These are phyloP conservation scores for Lasiodiplodia citricola DNA, from an alignment of 2,329 filamentous ascomycete species.

Conservation along the genomic window DNA sequence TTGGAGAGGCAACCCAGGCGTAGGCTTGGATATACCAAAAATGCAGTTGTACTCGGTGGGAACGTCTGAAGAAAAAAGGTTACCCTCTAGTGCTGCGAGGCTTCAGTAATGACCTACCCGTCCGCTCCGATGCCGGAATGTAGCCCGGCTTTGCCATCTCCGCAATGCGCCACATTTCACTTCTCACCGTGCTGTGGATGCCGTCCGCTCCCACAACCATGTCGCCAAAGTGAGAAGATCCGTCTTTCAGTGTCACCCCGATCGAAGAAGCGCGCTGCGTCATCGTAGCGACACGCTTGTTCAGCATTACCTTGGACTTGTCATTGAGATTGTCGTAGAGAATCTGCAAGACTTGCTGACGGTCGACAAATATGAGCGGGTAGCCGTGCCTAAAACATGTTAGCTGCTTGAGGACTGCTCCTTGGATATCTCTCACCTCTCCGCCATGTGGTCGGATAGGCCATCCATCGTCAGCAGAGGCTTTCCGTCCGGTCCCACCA, in stretches of 20 bases:
- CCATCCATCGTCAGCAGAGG: too few relatives aligned
- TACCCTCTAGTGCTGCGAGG: not conserved
- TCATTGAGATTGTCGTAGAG: not conserved
- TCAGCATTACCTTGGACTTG: not conserved
- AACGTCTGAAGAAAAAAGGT: not conserved
- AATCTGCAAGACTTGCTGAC: slow-evolving; percentile 31
- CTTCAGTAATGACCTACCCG: not conserved
- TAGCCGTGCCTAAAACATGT: not conserved
- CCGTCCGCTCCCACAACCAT: slow-evolving; percentile 22
- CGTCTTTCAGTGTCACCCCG: not conserved
- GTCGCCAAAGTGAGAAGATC: not conserved
- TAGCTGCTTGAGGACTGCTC: too few relatives aligned
- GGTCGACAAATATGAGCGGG: slow-evolving; percentile 29
- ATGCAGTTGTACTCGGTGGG: not conserved
- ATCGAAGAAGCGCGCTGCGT: too few relatives aligned
- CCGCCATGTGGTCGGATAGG: too few relatives aligned
- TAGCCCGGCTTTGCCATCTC: not conserved
- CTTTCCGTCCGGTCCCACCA: not conserved
- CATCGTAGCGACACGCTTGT: not conserved
- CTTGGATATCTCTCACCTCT: too few relatives aligned
- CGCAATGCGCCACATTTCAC: slow-evolving; percentile 28
- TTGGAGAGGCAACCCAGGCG: not conserved
- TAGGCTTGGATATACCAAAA: slow-evolving; percentile 1
- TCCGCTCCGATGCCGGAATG: not conserved
- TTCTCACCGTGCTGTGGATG: slow-evolving; percentile 4